phyloP scores from a whole-genome alignment of 768 basidiomycete genomes.

The Amylocystis lapponica region DNA sequence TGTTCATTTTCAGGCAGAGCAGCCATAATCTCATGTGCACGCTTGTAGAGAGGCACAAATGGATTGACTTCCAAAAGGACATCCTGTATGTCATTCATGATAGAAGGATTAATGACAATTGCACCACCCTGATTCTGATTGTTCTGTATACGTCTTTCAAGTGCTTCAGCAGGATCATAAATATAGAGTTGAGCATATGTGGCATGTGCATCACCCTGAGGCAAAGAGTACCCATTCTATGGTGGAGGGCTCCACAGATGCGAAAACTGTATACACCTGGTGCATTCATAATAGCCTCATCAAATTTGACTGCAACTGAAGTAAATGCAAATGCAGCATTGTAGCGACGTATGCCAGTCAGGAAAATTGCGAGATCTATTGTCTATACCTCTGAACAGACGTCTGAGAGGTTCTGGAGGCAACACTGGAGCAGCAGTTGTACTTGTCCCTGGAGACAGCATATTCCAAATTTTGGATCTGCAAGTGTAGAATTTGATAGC shows the following conservation, averaged over 20 bases:
- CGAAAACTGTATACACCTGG: conserved; percentile 29
- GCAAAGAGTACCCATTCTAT: conserved; percentile 30
- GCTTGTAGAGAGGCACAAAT: conserved; percentile 8
- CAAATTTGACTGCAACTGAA: conserved; percentile 28
- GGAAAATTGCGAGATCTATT: conserved; percentile 22
- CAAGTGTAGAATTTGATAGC: conserved; percentile 7
- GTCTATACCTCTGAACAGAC: conserved; percentile 15
- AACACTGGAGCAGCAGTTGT: conserved; percentile 16
- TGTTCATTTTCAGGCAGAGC: neutral
- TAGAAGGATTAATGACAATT: conserved; percentile 4
- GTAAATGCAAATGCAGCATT: conserved; percentile 38
- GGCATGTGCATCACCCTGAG: conserved; percentile 16
- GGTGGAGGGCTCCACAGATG: conserved; percentile 32
- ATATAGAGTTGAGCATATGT: conserved; percentile 38
- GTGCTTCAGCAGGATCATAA: conserved; percentile 32
- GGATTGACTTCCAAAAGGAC: conserved; percentile 7
- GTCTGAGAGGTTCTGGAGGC: conserved; percentile 18
- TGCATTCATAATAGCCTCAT: conserved; percentile 23
- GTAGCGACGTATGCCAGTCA: conserved; percentile 32
- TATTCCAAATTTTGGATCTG: conserved; percentile 23
- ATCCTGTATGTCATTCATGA: conserved; percentile 10
- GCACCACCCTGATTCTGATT: too few species aligned
- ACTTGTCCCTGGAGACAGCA: conserved; percentile 35
- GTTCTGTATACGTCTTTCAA: conserved; percentile 15
- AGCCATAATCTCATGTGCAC: conserved; percentile 10